Base-by-base conservation (phyloP, 2,329 filamentous ascomycete species). In the Pseudomassariella vexata region DNA sequence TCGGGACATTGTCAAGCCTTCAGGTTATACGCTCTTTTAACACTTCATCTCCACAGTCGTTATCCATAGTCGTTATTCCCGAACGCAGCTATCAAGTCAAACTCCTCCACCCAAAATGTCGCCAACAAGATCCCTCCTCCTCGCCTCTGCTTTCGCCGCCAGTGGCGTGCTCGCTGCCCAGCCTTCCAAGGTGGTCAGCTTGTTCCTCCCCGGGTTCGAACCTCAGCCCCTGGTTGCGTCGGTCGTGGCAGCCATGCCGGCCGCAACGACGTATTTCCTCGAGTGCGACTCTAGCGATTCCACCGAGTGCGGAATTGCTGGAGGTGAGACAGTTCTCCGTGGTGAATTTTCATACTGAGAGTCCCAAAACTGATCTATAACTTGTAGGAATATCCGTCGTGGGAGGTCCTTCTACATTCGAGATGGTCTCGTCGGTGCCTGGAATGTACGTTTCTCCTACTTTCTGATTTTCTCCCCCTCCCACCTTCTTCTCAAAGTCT, bases 201-300 rank as follows among this genome's bases (percentile, higher is more conserved):
- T 33, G 14, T 33, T 33, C 14, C 24, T 33, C 18, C 31, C 31
- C 9, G 31, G 31, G 10, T 33, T 33, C 17, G 31, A 27, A 5
- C 23, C 19, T 10, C 16, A 21, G 14, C 14, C 23, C 10, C 24
- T 33, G 8, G 31, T 33, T 10, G 31, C 31, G 9, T 33, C 31
- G 7, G 31, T 33, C 24, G 28, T 33, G 8, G 28, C 31, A 33
- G 31, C 31, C 18, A 24, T 24, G 14, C 31, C 31, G 7, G 17
- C 23, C 9, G 31, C 31, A 14, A 33, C 31, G 5, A 19, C 15
- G n/a, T 33, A 33, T 14, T 27, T 33, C 14, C 17, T 33, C 12
- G 23, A 33, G 28, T 33, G 31, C 19, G 19, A 22, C 12, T 16
- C 24, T n/a, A 14, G n/a, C 9, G 14, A 26, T 12, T 11, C 16